Conservation (phyloP, 192 early-diverging fungal species). For the Backusella psychrophila region DNA sequence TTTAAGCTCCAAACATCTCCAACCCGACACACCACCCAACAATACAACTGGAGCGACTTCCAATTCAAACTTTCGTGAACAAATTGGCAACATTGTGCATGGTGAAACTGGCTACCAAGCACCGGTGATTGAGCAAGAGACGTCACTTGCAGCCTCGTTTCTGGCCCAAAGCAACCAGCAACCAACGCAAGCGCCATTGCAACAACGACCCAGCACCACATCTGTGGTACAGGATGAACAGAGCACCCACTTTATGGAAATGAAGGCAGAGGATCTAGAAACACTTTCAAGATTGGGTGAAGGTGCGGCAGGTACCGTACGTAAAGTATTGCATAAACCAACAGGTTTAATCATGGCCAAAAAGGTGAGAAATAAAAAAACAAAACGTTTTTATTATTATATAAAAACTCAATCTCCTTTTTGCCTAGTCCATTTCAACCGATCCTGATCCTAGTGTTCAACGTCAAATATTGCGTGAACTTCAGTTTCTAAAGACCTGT, state of each 20-base stretch:
- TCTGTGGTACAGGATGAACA: neutral
- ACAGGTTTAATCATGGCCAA: slow-evolving; percentile 85
- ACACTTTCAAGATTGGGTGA: slow-evolving; percentile 82
- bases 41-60: neutral
- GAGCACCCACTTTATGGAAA: slow-evolving; percentile 22
- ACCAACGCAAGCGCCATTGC: neutral
- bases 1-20: neutral
- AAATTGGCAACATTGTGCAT: slow-evolving; percentile 22
- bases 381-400: too few relatives aligned
- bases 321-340: slow-evolving; percentile 78
- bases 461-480: slow-evolving; percentile 87
- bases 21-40: slow-evolving; percentile 1
- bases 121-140: slow-evolving; percentile 16
- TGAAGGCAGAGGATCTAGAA: slow-evolving; percentile 67
- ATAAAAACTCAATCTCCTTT: neutral
- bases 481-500: slow-evolving; percentile 86
- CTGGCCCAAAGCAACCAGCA: neutral
- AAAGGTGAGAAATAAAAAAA: slow-evolving; percentile 69
- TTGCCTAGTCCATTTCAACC: slow-evolving; percentile 52
- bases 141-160: slow-evolving; percentile 8
- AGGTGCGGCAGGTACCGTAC: slow-evolving; percentile 87
- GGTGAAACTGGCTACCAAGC: neutral
- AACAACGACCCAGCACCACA: neutral
- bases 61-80: slow-evolving; percentile 13
- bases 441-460: slow-evolving; percentile 69